phyloP scores from a whole-genome alignment of 768 basidiomycete species.

The Boletales sp. region DNA sequence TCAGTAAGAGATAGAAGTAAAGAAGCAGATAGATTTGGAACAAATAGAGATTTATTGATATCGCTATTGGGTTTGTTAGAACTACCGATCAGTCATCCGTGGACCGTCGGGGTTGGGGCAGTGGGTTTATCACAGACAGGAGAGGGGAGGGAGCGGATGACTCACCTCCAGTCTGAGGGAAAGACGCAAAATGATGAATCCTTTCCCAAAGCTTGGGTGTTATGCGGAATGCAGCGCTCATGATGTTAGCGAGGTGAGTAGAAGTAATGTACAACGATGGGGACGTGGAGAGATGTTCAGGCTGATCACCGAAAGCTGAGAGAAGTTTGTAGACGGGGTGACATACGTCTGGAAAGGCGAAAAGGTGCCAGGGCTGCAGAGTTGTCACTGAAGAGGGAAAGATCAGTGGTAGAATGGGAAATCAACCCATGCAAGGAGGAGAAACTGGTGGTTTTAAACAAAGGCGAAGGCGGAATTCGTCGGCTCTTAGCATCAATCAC shows the following conservation, averaged over 20 bases:
- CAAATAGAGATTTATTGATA: no score
- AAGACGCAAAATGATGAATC: constrained; percentile 87
- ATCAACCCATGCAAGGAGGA: constrained; percentile 18
- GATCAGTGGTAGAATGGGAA: neutral
- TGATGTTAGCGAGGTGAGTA: constrained; percentile 10
- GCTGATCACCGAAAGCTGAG: constrained; percentile 9
- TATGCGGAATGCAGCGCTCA: constrained; percentile 60
- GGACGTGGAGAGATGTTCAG: neutral
- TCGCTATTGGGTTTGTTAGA: no score
- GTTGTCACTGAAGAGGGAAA: neutral
- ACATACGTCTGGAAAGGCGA: constrained; percentile 22
- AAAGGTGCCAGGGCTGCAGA: constrained; percentile 18
- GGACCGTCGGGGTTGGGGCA: neutral
- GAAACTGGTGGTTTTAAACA: constrained; percentile 2
- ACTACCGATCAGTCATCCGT: no score
- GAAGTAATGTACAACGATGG: neutral
- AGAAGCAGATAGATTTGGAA: neutral
- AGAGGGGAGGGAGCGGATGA: constrained; percentile 3
- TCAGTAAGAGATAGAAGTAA: neutral
- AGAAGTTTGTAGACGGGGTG: constrained; percentile 3
- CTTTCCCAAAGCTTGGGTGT: constrained; percentile 80
- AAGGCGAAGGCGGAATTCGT: neutral
- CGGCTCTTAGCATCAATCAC: constrained; percentile 16
- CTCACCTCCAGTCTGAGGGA: constrained; percentile 88
- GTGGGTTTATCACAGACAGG: neutral